Evolutionary conservation across 495 filamentous ascomycete genomes (phyloP).

Genomic region (Lasiosphaeria hispida): DNA sequence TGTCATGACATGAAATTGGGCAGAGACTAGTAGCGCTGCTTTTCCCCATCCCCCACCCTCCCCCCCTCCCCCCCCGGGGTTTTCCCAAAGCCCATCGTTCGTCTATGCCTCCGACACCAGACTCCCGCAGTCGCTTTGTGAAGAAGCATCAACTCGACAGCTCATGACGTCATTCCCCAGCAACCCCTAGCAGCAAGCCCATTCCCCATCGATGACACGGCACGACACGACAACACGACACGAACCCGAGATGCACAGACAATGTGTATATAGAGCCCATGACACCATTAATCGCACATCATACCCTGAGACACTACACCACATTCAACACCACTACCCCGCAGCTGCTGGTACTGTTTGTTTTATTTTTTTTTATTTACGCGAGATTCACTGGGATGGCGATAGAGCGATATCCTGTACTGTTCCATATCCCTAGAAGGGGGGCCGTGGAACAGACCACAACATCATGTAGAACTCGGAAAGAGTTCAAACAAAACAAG

Average conservation of each 20-base stretch:
- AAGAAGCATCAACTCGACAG: slow-evolving; percentile 14
- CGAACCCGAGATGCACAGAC: slow-evolving; percentile 30
- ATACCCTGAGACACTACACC: slow-evolving; percentile 26
- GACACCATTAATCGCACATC: slow-evolving; percentile 25
- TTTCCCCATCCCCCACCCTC: slow-evolving; percentile 2
- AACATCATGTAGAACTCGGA: slow-evolving; percentile 32
- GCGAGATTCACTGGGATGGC: slow-evolving; percentile 20
- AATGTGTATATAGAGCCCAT: slow-evolving; percentile 35
- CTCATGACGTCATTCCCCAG: slow-evolving; percentile 17
- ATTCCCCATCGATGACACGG: slow-evolving; percentile 21
- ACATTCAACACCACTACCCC: slow-evolving; percentile 15
- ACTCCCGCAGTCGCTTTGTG: slow-evolving; percentile 13
- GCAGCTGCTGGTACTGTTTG: slow-evolving; percentile 25
- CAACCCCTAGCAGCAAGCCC: slow-evolving; percentile 7
- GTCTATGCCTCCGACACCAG: slow-evolving; percentile 10
- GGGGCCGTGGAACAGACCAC: slow-evolving; percentile 24
- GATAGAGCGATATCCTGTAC: slow-evolving; percentile 35
- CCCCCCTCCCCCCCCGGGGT: slow-evolving; percentile 4
- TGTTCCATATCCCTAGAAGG: slow-evolving; percentile 28
- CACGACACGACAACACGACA: slow-evolving; percentile 29
- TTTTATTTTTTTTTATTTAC: slow-evolving; percentile 14
- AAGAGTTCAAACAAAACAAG: slow-evolving; percentile 18
- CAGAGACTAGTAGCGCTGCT: slow-evolving; percentile 11
- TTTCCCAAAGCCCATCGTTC: slow-evolving; percentile 12
- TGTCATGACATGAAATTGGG: slow-evolving; percentile 44